Percentiles rank a stretch among this genome's conserved stretches.
phyloP scores from a whole-genome alignment of 2,329 filamentous ascomycete genomes.

The Hypoxylon rubiginosum region DNA sequence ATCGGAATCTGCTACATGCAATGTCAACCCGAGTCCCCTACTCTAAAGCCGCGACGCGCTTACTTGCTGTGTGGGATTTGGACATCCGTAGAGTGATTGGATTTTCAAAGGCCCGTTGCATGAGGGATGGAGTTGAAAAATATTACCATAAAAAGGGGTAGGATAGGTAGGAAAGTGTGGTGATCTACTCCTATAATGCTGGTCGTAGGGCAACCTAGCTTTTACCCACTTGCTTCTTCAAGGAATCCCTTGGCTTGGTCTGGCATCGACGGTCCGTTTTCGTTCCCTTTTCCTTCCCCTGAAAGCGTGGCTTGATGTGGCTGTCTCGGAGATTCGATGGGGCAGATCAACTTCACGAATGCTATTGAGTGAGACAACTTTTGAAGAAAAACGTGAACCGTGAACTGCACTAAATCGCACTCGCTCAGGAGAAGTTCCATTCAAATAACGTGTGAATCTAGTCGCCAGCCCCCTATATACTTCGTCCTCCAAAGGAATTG shows the following conservation, averaged over 20 bases:
- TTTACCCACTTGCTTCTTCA: neutral
- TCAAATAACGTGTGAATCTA: neutral
- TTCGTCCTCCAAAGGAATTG: neutral
- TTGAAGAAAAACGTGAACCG: neutral
- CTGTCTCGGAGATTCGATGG: slow-evolving; percentile 35
- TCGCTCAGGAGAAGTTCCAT: neutral
- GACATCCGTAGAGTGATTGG: neutral
- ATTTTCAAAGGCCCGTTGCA: neutral
- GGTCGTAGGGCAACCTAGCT: slow-evolving; percentile 5
- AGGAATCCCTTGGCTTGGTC: slow-evolving; percentile 18
- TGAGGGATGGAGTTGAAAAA: neutral
- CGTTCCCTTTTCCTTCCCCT: neutral
- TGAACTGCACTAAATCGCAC: slow-evolving; percentile 1
- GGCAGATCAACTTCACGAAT: slow-evolving; percentile 17
- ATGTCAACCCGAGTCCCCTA: neutral
- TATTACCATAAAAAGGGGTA: neutral
- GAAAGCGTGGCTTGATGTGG: slow-evolving; percentile 26
- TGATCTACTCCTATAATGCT: slow-evolving; percentile 10
- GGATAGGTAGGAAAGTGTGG: neutral
- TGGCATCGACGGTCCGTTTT: slow-evolving; percentile 2
- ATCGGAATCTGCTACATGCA: slow-evolving; percentile 1
- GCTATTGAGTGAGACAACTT: slow-evolving; percentile 6
- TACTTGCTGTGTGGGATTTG: neutral
- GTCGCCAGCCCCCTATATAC: neutral
- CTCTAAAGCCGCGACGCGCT: neutral